phyloP scores from a whole-genome alignment of 805 yeast genomes.

The Ogataea trehaloabstinens region DNA sequence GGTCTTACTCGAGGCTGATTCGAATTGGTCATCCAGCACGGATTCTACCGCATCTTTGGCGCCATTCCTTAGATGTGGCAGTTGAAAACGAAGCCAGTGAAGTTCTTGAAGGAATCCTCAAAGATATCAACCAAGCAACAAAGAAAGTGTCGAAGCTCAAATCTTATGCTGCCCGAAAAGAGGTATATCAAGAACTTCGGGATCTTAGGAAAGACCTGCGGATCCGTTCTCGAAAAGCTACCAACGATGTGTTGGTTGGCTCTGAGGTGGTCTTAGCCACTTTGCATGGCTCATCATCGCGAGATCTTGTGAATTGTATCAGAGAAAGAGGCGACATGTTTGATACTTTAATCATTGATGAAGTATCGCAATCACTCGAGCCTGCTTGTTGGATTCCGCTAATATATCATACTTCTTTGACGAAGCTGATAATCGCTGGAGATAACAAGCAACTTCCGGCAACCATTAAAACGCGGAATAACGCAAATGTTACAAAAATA shows the following conservation, averaged over 20 bases:
- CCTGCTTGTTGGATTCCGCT: constrained; percentile 97
- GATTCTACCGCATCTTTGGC: constrained; percentile 54
- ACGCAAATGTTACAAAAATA: constrained; percentile 38
- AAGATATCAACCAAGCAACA: constrained; percentile 58
- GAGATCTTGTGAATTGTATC: constrained; percentile 56
- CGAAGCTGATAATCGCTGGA: constrained; percentile 79
- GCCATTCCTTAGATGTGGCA: constrained; percentile 75
- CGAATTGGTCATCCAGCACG: constrained; percentile 96
- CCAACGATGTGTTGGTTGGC: constrained; percentile 53
- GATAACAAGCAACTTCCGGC: constrained; percentile 93
- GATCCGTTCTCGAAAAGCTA: constrained; percentile 60
- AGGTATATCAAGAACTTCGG: constrained; percentile 67
- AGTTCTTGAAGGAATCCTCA: constrained; percentile 63
- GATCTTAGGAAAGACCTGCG: constrained; percentile 67
- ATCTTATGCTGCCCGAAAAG: constrained; percentile 60
- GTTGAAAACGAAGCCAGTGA: constrained; percentile 57
- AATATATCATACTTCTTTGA: constrained; percentile 56
- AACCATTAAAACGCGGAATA: constrained; percentile 60
- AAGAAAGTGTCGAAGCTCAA: constrained; percentile 51
- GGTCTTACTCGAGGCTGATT: constrained; percentile 46
- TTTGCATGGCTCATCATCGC: constrained; percentile 81
- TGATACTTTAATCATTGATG: constrained; percentile 86
- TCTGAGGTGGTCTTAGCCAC: constrained; percentile 79
- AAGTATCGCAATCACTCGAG: constrained; percentile 90
- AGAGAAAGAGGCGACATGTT: constrained; percentile 44